Evolutionary conservation across 345 rosid genomes (phyloP).

Genomic region (Eucalyptus curtisii): DNA sequence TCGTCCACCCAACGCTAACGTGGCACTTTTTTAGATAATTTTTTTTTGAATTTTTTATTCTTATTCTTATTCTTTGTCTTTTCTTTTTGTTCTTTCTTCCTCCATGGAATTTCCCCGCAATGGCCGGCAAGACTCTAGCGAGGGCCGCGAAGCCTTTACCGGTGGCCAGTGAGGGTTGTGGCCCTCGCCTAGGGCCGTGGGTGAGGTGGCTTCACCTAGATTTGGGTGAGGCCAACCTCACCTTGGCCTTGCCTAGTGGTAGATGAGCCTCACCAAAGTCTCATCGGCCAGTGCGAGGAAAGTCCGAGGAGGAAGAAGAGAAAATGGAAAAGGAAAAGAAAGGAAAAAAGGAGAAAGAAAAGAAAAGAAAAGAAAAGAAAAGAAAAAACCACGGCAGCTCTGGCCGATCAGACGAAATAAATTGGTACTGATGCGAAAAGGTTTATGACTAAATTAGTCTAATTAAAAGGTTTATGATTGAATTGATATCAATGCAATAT

Average conservation of each 20-base stretch:
- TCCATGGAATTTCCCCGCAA: too few relatives aligned
- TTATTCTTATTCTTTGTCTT: rapidly evolving
- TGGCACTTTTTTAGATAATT: too few relatives aligned
- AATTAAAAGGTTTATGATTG: rapidly evolving
- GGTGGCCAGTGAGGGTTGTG: rapidly evolving
- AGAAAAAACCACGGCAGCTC: rapidly evolving
- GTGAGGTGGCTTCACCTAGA: too few relatives aligned
- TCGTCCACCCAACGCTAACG: rapidly evolving
- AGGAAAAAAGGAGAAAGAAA: too few relatives aligned
- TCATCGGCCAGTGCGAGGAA: rapidly evolving
- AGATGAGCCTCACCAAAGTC: rapidly evolving
- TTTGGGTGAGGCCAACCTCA: too few relatives aligned
- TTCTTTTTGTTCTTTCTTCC: too few relatives aligned
- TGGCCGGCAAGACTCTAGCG: rapidly evolving
- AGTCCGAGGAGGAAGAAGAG: rapidly evolving
- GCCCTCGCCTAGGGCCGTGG: too few relatives aligned
- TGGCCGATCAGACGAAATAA: rapidly evolving
- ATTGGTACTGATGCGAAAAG: rapidly evolving
- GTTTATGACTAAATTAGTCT: rapidly evolving
- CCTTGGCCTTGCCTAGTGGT: too few relatives aligned
- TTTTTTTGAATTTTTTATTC: too few relatives aligned
- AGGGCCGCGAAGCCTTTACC: rapidly evolving
- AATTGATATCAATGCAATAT: rapidly evolving
- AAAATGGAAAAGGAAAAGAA: too few relatives aligned
- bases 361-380: too few relatives aligned